Evolutionary conservation across 106 monocot species (phyloP).

Genomic region (Chionographis japonica): DNA sequence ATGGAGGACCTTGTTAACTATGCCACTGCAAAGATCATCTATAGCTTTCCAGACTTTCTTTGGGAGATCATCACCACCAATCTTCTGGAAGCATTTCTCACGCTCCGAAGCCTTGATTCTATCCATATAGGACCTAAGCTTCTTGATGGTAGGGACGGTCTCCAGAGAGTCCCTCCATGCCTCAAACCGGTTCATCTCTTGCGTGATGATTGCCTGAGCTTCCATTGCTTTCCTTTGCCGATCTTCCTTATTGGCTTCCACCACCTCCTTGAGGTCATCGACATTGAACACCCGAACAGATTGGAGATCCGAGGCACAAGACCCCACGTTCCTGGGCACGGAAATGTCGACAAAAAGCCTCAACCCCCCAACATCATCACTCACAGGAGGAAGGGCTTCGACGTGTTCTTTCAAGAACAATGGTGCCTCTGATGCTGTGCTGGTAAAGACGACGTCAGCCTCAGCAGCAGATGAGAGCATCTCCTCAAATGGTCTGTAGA

Average conservation of each 20-base stretch:
- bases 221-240: constrained; percentile 86
- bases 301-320: constrained; percentile 50
- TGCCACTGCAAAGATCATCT: constrained; percentile 73
- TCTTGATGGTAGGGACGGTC: constrained; percentile 99
- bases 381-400: constrained; percentile 54
- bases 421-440: constrained; percentile 90
- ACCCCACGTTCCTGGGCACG: constrained; percentile 85
- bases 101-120: constrained; percentile 69
- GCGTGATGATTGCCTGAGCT: constrained; percentile 65
- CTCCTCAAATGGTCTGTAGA: constrained; percentile 77
- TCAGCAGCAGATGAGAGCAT: constrained; percentile 72
- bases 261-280: constrained; percentile 93
- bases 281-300: constrained; percentile 66
- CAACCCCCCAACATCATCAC: constrained; percentile 37
- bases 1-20: constrained; percentile 93
- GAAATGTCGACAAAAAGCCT: constrained; percentile 90
- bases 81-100: constrained; percentile 81
- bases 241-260: constrained; percentile 96
- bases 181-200: constrained; percentile 77
- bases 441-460: constrained; percentile 92
- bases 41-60: constrained; percentile 79
- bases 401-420: constrained; percentile 79
- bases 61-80: constrained; percentile 61
- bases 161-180: constrained; percentile 94
- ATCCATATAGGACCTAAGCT: constrained; percentile 82